Conservation (phyloP, 2,329 filamentous ascomycete genomes). For the Pochonia chlamydosporia region DNA sequence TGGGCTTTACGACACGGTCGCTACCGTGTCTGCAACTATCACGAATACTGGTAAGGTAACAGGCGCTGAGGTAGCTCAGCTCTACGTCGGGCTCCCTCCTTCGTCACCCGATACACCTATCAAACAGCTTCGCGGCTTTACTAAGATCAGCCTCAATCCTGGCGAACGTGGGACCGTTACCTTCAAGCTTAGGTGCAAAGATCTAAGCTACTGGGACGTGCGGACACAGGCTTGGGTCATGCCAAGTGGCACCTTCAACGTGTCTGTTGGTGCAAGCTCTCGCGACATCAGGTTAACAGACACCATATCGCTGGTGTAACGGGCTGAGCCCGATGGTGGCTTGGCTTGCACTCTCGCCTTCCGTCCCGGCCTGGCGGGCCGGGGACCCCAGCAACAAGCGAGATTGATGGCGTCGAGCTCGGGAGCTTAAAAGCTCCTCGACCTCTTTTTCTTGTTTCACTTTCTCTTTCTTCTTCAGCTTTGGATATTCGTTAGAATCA, state of each 20-base stretch:
- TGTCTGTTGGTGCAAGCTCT: constrained; percentile 49
- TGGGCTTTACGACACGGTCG: constrained; percentile 62
- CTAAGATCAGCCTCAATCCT: constrained; percentile 63
- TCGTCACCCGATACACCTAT: constrained; percentile 58
- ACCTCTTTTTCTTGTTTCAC: no score
- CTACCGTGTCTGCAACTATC: constrained; percentile 60
- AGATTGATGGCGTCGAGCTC: no score
- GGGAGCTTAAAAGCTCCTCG: no score
- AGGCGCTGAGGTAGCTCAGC: constrained; percentile 68
- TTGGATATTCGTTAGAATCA: no score
- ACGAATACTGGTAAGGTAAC: constrained; percentile 61
- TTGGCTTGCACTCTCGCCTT: no score
- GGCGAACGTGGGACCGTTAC: constrained; percentile 61
- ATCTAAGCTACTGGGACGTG: constrained; percentile 82
- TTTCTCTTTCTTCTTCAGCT: no score
- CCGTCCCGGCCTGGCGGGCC: no score
- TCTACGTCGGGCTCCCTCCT: constrained; percentile 73
- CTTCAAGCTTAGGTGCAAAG: constrained; percentile 68
- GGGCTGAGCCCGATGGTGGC: no score
- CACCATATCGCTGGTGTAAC: no score
- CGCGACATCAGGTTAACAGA: constrained; percentile 39
- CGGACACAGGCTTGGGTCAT: constrained; percentile 73
- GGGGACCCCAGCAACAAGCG: no score
- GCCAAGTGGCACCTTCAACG: constrained; percentile 42
- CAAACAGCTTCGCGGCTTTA: constrained; percentile 74